Conservation (phyloP, 805 yeast genomes). For the Schizosaccharomyces osmophilus region DNA sequence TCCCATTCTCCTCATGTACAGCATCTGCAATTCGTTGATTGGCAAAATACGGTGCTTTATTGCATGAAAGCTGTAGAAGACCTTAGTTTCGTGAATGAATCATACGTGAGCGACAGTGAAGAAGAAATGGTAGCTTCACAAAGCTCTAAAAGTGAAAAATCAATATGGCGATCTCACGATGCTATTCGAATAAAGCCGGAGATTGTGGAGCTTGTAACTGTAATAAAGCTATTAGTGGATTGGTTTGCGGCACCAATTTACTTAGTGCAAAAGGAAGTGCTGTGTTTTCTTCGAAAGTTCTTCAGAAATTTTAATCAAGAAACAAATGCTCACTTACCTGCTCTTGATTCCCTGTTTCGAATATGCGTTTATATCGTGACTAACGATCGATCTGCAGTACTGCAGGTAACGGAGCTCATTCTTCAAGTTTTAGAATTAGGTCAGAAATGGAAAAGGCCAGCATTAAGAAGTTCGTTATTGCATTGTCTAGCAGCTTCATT, state of each 20-base stretch:
- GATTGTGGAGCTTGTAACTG: constrained; percentile 17
- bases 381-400: not conserved
- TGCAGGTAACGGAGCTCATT: too few relatives aligned
- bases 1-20: constrained; percentile 9
- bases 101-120: not conserved
- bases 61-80: constrained; percentile 2
- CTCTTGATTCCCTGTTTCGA: not conserved
- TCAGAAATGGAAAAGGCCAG: too few relatives aligned
- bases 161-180: not conserved
- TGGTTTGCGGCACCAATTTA: constrained; percentile 3
- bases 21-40: constrained; percentile 5
- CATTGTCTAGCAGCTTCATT: too few relatives aligned
- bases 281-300: constrained; percentile 1
- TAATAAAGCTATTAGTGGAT: constrained; percentile 4
- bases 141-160: not conserved
- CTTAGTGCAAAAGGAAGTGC: not conserved
- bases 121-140: not conserved
- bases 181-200: not conserved
- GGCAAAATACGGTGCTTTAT: constrained; percentile 4
- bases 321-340: constrained; percentile 4
- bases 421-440: too few relatives aligned
- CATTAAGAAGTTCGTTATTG: too few relatives aligned
- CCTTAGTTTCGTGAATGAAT: not conserved
- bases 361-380: not conserved
- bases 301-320: constrained; percentile 3